phyloP scores from a whole-genome alignment of 225 moss, liverwort and hornwort species.

The Ulota crispa region DNA sequence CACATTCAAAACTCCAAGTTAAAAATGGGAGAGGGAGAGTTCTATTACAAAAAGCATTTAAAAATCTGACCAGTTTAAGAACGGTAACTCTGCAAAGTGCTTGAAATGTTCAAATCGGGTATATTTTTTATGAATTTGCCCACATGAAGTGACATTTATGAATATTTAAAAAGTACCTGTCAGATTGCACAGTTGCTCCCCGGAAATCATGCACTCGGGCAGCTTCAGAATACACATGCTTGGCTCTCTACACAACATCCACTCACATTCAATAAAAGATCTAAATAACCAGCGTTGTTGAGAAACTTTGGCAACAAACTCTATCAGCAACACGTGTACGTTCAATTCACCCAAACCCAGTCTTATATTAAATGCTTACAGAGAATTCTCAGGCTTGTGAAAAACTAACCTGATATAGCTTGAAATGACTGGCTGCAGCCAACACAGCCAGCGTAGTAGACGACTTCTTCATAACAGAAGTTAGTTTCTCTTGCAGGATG shows the following conservation, averaged over 20 bases:
- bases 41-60: neutral
- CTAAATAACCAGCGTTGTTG: neutral
- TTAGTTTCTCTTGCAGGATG: conserved; percentile 54
- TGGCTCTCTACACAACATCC: conserved; percentile 68
- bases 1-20: conserved; percentile 1
- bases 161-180: conserved; percentile 28
- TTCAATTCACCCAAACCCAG: neutral
- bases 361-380: neutral
- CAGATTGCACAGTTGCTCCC: conserved; percentile 42
- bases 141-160: neutral
- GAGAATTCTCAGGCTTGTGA: neutral
- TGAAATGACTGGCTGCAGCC: conserved; percentile 66
- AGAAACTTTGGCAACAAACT: neutral
- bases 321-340: neutral
- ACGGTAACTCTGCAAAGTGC: neutral
- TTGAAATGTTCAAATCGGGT: neutral
- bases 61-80: neutral
- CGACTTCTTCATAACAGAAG: conserved; percentile 59
- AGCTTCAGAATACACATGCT: conserved; percentile 86
- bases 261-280: neutral
- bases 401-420: conserved; percentile 67
- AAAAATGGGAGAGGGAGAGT: too few relatives aligned
- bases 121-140: neutral
- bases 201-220: conserved; percentile 71
- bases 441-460: conserved; percentile 76